Evolutionary conservation across 345 rosid genomes (phyloP).

Genomic region (Aegle marmelos): DNA sequence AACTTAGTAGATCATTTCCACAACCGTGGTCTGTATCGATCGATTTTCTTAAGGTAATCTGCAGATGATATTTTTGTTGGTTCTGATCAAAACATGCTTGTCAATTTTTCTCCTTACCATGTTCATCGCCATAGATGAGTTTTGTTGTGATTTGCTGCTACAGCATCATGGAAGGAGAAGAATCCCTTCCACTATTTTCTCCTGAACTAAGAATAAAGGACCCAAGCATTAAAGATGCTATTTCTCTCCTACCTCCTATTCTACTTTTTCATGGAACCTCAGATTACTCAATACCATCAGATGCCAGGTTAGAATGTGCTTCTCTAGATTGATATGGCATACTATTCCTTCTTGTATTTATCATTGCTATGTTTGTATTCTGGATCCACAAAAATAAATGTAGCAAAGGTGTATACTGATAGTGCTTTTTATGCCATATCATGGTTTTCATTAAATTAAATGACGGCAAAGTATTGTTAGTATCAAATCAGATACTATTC

Average conservation of each 20-base stretch:
- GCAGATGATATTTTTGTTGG: background rate
- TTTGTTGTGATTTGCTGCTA: background rate
- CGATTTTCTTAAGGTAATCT: slow-evolving; percentile 72
- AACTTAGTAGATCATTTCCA: slow-evolving; percentile 77
- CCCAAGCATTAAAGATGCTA: slow-evolving; percentile 48
- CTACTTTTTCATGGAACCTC: slow-evolving; percentile 85
- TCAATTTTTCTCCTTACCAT: background rate
- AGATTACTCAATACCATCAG: slow-evolving; percentile 81
- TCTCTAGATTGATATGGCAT: background rate
- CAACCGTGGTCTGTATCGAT: slow-evolving; percentile 78
- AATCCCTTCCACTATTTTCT: slow-evolving; percentile 69
- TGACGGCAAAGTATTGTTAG: background rate
- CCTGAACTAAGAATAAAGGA: slow-evolving; percentile 71
- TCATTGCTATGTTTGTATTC: background rate
- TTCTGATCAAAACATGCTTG: background rate
- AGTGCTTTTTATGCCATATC: background rate
- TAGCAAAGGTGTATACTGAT: background rate
- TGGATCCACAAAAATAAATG: background rate
- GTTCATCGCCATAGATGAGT: background rate
- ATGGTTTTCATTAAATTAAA: background rate
- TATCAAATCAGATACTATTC: background rate
- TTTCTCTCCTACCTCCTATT: slow-evolving; percentile 63
- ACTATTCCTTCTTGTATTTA: background rate
- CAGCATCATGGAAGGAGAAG: slow-evolving; percentile 98
- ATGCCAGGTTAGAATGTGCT: slow-evolving; percentile 68